These are phyloP conservation scores for Taphrina communis DNA, from an alignment of 1,139 yeast genomes.

Conservation along the genomic window DNA sequence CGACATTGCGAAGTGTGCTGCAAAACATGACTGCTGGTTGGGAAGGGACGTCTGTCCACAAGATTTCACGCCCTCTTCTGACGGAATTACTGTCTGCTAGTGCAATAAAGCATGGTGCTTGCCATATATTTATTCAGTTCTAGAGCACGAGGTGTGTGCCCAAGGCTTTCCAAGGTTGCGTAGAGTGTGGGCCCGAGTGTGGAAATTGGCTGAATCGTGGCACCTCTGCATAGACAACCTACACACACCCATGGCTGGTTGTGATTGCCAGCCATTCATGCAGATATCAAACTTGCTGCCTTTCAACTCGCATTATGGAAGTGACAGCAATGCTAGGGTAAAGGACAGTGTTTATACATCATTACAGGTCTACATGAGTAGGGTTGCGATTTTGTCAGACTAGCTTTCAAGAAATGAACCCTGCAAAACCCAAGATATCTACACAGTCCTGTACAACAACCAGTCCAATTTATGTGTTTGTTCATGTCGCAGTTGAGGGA, in stretches of 20 bases:
- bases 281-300: no score
- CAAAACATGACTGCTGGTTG: not conserved
- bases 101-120: no score
- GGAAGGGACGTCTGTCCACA: no score
- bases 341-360: not conserved
- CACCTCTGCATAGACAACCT: not conserved
- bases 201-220: conserved; percentile 9
- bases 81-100: no score
- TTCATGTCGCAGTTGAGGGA: not conserved
- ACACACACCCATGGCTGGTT: no score
- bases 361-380: not conserved
- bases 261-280: no score
- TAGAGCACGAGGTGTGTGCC: not conserved
- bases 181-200: conserved; percentile 2
- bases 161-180: not conserved
- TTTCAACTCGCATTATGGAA: no score
- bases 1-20: conserved; percentile 3
- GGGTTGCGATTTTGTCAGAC: not conserved
- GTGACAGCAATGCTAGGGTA: no score
- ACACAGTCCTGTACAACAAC: not conserved
- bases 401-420: not conserved
- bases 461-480: no score
- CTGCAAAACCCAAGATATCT: not conserved
- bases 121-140: no score
- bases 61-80: no score